These are phyloP conservation scores for Coemansia sp. DNA, from an alignment of 192 early-diverging fungal genomes.

Conservation along the genomic window DNA sequence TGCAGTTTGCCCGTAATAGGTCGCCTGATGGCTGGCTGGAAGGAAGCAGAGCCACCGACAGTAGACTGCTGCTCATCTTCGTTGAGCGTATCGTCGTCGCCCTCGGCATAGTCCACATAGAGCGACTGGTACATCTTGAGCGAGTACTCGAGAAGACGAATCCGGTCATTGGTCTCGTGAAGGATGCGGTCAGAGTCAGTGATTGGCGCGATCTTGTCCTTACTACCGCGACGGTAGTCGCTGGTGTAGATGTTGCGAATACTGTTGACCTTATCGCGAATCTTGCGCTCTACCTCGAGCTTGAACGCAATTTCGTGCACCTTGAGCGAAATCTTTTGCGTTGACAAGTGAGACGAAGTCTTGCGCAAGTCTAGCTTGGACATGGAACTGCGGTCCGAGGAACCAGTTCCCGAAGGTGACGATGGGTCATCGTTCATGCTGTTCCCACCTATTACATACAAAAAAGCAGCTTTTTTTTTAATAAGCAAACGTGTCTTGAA, in stretches of 20 bases:
- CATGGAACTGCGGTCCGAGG: constrained; percentile 24
- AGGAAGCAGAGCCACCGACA: constrained; percentile 2
- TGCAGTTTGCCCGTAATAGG: constrained; percentile 73
- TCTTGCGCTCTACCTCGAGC: constrained; percentile 91
- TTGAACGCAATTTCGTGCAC: constrained; percentile 86
- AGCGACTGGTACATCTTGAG: constrained; percentile 85
- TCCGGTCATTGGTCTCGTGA: constrained; percentile 71
- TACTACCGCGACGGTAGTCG: constrained; percentile 49
- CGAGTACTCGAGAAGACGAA: constrained; percentile 67
- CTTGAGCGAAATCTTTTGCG: constrained; percentile 76
- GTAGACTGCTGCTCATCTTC: constrained; percentile 14
- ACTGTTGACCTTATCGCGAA: constrained; percentile 61
- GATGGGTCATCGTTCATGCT: constrained; percentile 24
- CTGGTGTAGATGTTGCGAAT: constrained; percentile 49
- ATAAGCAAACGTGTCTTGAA: not conserved
- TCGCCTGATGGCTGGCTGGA: constrained; percentile 64
- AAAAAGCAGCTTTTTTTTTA: not conserved
- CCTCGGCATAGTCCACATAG: constrained; percentile 74
- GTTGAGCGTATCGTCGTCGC: constrained; percentile 64
- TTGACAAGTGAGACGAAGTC: constrained; percentile 64
- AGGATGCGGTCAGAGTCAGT: constrained; percentile 40
- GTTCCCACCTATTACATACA: constrained; percentile 20
- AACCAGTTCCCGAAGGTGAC: constrained; percentile 20
- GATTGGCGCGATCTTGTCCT: constrained; percentile 53
- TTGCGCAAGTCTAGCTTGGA: constrained; percentile 66